These are phyloP conservation scores for Tilletia caries DNA, from an alignment of 1,284 basidiomycete genomes.

Conservation along the genomic window DNA sequence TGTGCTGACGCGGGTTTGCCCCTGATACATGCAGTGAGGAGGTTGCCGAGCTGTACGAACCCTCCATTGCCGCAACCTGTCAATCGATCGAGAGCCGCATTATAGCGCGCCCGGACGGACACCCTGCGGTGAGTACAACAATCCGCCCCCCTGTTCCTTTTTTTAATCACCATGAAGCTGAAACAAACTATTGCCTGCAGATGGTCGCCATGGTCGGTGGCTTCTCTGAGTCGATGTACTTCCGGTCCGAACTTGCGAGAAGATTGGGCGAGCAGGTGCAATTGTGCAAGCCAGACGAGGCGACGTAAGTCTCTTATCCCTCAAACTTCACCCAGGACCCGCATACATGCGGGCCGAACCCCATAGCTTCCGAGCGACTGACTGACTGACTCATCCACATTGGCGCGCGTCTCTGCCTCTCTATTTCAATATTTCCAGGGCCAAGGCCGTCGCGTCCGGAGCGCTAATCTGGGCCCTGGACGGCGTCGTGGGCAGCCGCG, in stretches of 20 bases:
- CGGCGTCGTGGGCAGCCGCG: constrained; percentile 19
- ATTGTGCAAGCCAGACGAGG: constrained; percentile 23
- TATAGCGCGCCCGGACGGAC: constrained; percentile 5
- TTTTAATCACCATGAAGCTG: background rate
- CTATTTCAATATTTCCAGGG: background rate
- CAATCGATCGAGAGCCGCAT: constrained; percentile 18
- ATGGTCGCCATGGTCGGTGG: constrained; percentile 21
- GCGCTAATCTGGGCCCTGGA: constrained; percentile 21
- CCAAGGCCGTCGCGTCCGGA: constrained; percentile 22
- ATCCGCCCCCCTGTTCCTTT: background rate
- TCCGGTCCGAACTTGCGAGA: constrained; percentile 18
- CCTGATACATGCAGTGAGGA: constrained; percentile 14
- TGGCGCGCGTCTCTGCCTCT: background rate
- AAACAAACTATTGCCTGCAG: background rate
- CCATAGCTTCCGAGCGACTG: too few species aligned
- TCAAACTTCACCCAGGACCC: too few species aligned
- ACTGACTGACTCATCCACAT: background rate
- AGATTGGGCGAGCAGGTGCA: constrained; percentile 19
- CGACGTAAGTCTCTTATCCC: background rate
- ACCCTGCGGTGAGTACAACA: constrained; percentile 3
- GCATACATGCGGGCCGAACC: too few species aligned
- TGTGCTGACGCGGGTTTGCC: too few species aligned
- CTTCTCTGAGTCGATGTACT: constrained; percentile 20
- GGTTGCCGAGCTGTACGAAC: constrained; percentile 19
- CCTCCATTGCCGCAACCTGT: constrained; percentile 19